Conservation (phyloP, 1,139 yeast species). For the Taphrina flavorubra region DNA sequence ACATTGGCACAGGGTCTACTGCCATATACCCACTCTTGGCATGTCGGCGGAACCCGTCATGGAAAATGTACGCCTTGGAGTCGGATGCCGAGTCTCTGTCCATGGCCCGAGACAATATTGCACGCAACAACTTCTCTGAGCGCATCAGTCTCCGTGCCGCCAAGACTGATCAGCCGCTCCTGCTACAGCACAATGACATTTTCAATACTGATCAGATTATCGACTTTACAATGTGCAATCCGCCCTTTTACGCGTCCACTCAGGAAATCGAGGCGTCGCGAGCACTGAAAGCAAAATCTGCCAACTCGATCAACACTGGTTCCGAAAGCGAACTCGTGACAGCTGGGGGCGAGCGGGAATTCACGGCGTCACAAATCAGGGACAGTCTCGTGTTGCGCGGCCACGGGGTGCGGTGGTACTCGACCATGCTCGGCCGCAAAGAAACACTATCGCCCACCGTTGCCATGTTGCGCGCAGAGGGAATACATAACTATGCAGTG, state of each 20-base stretch:
- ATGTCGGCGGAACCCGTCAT: slow-evolving; percentile 41
- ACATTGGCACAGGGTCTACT: slow-evolving; percentile 48
- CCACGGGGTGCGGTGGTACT: slow-evolving; percentile 46
- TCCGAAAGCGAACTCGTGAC: slow-evolving; percentile 51
- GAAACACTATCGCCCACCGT: slow-evolving; percentile 41
- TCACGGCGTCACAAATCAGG: slow-evolving; percentile 51
- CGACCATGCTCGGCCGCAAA: slow-evolving; percentile 48
- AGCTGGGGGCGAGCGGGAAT: slow-evolving; percentile 55
- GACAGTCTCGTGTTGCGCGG: slow-evolving; percentile 48
- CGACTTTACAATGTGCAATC: slow-evolving; percentile 54
- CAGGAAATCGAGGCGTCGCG: slow-evolving; percentile 49
- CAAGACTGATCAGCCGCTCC: neutral
- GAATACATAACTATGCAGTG: slow-evolving; percentile 44
- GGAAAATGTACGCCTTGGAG: slow-evolving; percentile 48
- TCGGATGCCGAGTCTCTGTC: slow-evolving; percentile 44
- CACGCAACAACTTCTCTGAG: slow-evolving; percentile 42
- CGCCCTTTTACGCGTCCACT: slow-evolving; percentile 55
- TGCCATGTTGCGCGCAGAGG: slow-evolving; percentile 21
- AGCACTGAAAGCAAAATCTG: slow-evolving; percentile 39
- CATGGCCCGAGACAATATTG: slow-evolving; percentile 44
- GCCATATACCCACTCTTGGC: slow-evolving; percentile 47
- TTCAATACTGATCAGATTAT: neutral
- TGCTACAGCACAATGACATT: slow-evolving; percentile 20
- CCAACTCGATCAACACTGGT: slow-evolving; percentile 47
- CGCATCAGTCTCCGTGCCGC: slow-evolving; percentile 35